phyloP scores from a whole-genome alignment of 164 flowering plant genomes.

The Hamamelis virginiana region DNA sequence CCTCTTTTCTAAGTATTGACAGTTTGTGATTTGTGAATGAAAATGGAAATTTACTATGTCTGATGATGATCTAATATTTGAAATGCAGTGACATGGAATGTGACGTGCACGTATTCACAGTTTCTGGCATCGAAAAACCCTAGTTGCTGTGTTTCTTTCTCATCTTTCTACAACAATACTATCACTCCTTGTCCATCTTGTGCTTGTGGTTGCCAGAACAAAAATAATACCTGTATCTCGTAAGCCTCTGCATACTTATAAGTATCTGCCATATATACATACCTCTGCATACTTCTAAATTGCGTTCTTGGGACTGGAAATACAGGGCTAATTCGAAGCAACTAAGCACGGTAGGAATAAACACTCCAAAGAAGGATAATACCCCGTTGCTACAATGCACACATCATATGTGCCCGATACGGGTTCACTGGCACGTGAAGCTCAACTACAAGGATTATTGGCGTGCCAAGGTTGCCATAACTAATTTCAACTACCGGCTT shows the following conservation, averaged over 20 bases:
- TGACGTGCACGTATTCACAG: constrained; percentile 89
- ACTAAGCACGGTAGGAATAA: constrained; percentile 44
- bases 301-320: background rate
- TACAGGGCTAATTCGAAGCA: constrained; percentile 60
- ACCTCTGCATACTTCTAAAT: too few species aligned
- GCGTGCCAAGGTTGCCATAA: constrained; percentile 71
- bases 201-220: constrained; percentile 76
- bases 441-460: constrained; percentile 77
- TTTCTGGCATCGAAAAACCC: constrained; percentile 68
- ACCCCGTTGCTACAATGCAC: constrained; percentile 76
- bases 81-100: constrained; percentile 87
- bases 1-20: background rate
- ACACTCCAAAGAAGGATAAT: constrained; percentile 71
- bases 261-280: background rate
- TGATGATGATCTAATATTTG: background rate
- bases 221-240: constrained; percentile 52
- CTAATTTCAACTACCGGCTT: constrained; percentile 72
- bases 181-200: constrained; percentile 70
- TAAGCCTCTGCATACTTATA: constrained; percentile 24
- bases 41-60: background rate
- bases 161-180: constrained; percentile 69
- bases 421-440: constrained; percentile 84
- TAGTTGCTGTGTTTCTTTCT: constrained; percentile 71
- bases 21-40: background rate
- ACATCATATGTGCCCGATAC: constrained; percentile 73